Evolutionary conservation across 495 filamentous ascomycete genomes (phyloP), one percentile per base, ranked within the genome.

Genomic region (Barbatosphaeria neglecta): DNA sequence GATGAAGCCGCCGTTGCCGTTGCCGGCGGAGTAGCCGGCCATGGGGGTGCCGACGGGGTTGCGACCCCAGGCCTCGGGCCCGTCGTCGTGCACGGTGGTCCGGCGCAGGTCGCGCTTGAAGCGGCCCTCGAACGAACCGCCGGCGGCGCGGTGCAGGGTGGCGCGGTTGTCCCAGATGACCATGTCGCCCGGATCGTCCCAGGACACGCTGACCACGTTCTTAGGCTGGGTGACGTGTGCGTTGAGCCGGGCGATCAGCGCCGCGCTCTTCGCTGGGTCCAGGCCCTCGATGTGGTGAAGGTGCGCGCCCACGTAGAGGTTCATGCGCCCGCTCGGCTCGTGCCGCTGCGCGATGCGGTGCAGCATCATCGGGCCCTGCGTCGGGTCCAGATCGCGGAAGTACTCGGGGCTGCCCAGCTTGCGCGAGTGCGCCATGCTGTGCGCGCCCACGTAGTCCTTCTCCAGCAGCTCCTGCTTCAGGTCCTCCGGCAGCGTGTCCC

Each of bases 151-250:
- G 52, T 82, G 78, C 63, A 78, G 61, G 25, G 75, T 72, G 22
- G 61, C 65, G 0, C 70, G 69, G 51, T 81, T 82, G 47, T 82
- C 78, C 78, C 78, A 82, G 19, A 79, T 68, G 7, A 80, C 57
- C 53, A 80, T 44, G 54, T 80, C 78, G 0, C 74, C 66, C 0
- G 55, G 46, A 10, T 64, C 48, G 37, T 70, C 45, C 76, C 78
- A 81, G 27, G 57, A 52, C 4, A 80, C 66, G 2, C 57, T 63
- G 6, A 74, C 37, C 1, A 63, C 60, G 53, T 75, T 74, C 44
- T 74, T 70, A 0, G 68, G 60, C 62, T 76, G 69, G 7, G 67
- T 73, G 1, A 65, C 64, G 47, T 75, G 74, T 2, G 46, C 46
- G 37, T 71, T 70, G 27, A 82, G 56, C 13, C 45, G 50, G 22